phyloP scores from a whole-genome alignment of 148 eudicot species.

The Spergularia bocconei region DNA sequence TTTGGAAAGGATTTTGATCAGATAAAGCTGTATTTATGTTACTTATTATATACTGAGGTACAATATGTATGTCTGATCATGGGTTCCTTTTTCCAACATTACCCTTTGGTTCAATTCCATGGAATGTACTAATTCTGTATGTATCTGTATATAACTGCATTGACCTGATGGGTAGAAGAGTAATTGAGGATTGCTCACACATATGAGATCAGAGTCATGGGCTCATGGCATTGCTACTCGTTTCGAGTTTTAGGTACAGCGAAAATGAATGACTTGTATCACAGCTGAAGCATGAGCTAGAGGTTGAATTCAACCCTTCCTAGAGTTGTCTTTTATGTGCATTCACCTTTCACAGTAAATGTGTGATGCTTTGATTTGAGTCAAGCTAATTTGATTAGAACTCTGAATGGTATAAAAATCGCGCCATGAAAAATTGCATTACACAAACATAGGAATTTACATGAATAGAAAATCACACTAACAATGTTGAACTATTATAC shows the following conservation, averaged over 20 bases:
- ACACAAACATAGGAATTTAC: constrained; percentile 18
- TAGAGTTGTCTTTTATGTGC: constrained; percentile 1
- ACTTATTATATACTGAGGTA: not conserved
- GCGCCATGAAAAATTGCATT: not conserved
- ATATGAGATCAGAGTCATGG: constrained; percentile 23
- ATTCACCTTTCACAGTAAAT: not conserved
- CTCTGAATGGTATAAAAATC: not conserved
- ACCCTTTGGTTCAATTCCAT: not conserved
- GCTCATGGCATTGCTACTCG: constrained; percentile 24
- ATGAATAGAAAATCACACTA: constrained; percentile 16
- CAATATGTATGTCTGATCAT: not conserved
- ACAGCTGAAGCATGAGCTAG: constrained; percentile 27
- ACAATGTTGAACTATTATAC: not conserved
- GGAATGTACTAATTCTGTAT: not conserved
- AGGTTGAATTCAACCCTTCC: constrained; percentile 2
- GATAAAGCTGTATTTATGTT: constrained; percentile 10
- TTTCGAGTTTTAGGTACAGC: constrained; percentile 1
- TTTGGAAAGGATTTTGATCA: not conserved
- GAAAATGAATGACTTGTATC: constrained; percentile 29
- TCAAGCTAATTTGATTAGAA: not conserved
- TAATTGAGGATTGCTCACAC: constrained; percentile 9
- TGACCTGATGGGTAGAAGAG: constrained; percentile 4
- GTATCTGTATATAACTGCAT: not conserved
- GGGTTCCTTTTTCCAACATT: constrained; percentile 3
- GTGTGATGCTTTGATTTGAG: not conserved